Conservation (phyloP, 2,329 filamentous ascomycete species). For the Knufia fluminis region DNA sequence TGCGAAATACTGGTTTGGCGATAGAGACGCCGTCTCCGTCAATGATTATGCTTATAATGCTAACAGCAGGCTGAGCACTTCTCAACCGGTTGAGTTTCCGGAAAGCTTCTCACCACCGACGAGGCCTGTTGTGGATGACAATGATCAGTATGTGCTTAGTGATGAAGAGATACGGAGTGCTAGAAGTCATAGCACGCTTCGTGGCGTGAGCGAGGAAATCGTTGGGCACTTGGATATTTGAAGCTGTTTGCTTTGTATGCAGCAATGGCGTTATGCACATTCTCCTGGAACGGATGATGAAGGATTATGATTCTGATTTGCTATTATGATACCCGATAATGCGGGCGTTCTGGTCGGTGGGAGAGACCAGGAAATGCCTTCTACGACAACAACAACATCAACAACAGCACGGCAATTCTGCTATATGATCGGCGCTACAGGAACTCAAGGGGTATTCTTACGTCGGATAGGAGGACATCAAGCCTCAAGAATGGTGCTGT, state of each 20-base stretch:
- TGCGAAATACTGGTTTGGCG: constrained; percentile 79
- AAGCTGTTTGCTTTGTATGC: background rate
- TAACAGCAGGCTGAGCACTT: constrained; percentile 20
- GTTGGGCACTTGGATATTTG: constrained; percentile 46
- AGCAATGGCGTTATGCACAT: background rate
- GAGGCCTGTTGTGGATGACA: constrained; percentile 31
- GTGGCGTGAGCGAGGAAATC: constrained; percentile 46
- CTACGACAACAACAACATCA: background rate
- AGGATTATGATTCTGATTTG: background rate
- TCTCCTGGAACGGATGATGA: background rate
- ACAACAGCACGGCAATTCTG: background rate
- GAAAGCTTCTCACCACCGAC: constrained; percentile 19
- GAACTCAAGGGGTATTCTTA: background rate
- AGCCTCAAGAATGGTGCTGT: too few relatives aligned
- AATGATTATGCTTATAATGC: constrained; percentile 24
- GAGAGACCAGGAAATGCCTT: constrained; percentile 4
- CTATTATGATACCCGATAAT: constrained; percentile 7
- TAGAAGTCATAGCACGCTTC: constrained; percentile 36
- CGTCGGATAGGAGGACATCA: too few relatives aligned
- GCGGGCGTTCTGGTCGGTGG: constrained; percentile 7
- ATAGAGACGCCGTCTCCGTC: constrained; percentile 41
- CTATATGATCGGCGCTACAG: background rate
- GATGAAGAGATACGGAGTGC: constrained; percentile 35
- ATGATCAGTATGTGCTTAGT: constrained; percentile 36
- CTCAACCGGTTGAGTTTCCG: constrained; percentile 14